phyloP scores from a whole-genome alignment of 2,329 filamentous ascomycete species.

The Ceratocystis lukuohia region DNA sequence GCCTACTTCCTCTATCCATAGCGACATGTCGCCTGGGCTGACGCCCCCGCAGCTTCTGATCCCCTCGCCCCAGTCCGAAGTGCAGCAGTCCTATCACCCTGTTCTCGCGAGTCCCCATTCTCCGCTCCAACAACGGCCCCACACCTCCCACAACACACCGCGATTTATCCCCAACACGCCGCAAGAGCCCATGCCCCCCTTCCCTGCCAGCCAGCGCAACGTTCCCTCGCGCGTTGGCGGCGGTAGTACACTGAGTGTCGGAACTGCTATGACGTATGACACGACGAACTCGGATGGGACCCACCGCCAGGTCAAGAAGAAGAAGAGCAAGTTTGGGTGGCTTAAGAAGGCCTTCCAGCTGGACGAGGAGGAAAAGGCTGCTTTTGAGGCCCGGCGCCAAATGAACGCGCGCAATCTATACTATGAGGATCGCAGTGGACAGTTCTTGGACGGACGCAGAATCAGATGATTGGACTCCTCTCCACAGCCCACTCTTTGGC shows the following conservation, averaged over 20 bases:
- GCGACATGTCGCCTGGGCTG: slow-evolving; percentile 19
- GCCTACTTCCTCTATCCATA: slow-evolving; percentile 26
- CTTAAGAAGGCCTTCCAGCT: slow-evolving; percentile 54
- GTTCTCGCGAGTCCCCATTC: slow-evolving; percentile 51
- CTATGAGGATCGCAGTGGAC: slow-evolving; percentile 37
- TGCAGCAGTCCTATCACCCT: slow-evolving; percentile 44
- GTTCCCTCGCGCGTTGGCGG: slow-evolving; percentile 40
- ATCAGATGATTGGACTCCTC: slow-evolving; percentile 8
- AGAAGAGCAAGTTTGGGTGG: slow-evolving; percentile 55
- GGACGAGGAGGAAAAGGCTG: slow-evolving; percentile 48
- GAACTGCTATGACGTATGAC: slow-evolving; percentile 35
- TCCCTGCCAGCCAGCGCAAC: slow-evolving; percentile 31
- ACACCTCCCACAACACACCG: slow-evolving; percentile 33
- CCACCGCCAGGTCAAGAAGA: slow-evolving; percentile 44
- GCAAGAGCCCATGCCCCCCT: slow-evolving; percentile 23
- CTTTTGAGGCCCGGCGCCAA: slow-evolving; percentile 43
- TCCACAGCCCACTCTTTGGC: background rate
- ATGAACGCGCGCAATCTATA: slow-evolving; percentile 35
- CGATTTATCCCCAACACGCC: slow-evolving; percentile 12
- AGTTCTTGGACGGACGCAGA: slow-evolving; percentile 41
- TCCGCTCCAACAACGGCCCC: slow-evolving; percentile 46
- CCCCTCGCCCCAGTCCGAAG: slow-evolving; percentile 28
- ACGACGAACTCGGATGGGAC: slow-evolving; percentile 24
- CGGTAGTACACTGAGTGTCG: slow-evolving; percentile 45
- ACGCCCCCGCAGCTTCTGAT: slow-evolving; percentile 15